Evolutionary conservation across 176 grass and related monocot genomes (phyloP), one percentile per base, ranked within the genome.

Genomic region (Otatea glauca): DNA sequence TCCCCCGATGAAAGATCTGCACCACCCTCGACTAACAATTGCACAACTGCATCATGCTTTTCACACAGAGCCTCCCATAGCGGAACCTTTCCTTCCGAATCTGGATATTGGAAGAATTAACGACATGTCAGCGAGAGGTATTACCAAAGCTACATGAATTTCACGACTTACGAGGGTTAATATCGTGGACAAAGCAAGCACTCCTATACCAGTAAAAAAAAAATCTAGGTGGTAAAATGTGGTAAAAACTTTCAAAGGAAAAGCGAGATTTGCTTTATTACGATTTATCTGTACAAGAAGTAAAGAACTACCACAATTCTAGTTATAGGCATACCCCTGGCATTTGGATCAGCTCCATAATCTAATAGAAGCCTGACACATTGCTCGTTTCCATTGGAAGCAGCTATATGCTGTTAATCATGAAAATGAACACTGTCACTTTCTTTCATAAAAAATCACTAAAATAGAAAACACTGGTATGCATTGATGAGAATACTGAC

Each of bases 351-450:
- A 48, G 96, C 93, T 53, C 91, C 93, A 71, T 83, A 88, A 7
- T 96, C 89, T 73, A 99, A 83, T 59, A 99, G 86, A 70, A 89
- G 89, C 55, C 65, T 83, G 48, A 89, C 88, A 68, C 91, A 93
- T 76, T 94, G 89, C 62, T 92, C 86, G 50, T 87, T 86, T 83
- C 96, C 96, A 43, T 84, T 92, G n/a, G 93, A 89, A 82, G 96
- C 96, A 50, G 96, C 93, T 66, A 99, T 92, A 85, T 99, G 96
- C 96, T 99, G 86, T 79, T 62, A 49, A 89, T 62, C 64, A 89
- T 70, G 16, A 79, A 72, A 83, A 74, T 45, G 34, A 66, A 77
- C 48, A 42, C 4, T 60, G 70, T 70, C 62, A 55, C 59, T 48
- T 79, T 72, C 70, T 49, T 68, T 27, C 9, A 75, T 44, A 68